A percentile compares a stretch with the other conserved stretches of the same genome.
These are phyloP conservation scores for Myrica gale DNA, from an alignment of 306 rosid species.

Conservation along the genomic window DNA sequence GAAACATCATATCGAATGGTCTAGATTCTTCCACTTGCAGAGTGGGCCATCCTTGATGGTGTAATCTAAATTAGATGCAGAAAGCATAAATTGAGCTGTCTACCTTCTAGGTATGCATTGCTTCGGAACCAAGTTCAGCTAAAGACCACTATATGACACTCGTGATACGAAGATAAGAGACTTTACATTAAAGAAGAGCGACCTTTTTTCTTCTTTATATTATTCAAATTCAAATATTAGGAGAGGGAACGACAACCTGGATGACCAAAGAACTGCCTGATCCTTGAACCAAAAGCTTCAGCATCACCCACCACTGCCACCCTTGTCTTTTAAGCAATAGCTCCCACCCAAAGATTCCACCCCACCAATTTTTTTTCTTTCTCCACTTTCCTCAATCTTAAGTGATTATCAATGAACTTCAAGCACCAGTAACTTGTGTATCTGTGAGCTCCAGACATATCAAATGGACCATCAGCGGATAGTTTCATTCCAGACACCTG, in stretches of 20 bases:
- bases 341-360: constrained; percentile 51
- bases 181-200: constrained; percentile 45
- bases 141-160: constrained; percentile 27
- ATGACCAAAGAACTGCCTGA: constrained; percentile 41
- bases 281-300: constrained; percentile 80
- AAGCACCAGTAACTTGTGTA: constrained; percentile 11
- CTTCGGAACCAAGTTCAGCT: constrained; percentile 65
- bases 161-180: constrained; percentile 48
- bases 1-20: constrained; percentile 5
- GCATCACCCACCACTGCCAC: constrained; percentile 62
- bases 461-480: constrained; percentile 35
- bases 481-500: constrained; percentile 75
- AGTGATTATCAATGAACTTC: constrained; percentile 37
- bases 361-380: constrained; percentile 22
- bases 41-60: constrained; percentile 12
- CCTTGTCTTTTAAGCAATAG: constrained; percentile 92
- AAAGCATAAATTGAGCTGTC: constrained; percentile 22
- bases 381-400: constrained; percentile 36
- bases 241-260: constrained; percentile 32
- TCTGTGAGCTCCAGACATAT: constrained; percentile 30
- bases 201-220: constrained; percentile 24
- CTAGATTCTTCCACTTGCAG: background rate
- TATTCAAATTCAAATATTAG: constrained; percentile 33
- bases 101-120: constrained; percentile 30
- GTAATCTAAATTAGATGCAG: background rate